These are phyloP conservation scores for Silene coronaria DNA, from an alignment of 179 eudicot genomes.

Conservation along the genomic window DNA sequence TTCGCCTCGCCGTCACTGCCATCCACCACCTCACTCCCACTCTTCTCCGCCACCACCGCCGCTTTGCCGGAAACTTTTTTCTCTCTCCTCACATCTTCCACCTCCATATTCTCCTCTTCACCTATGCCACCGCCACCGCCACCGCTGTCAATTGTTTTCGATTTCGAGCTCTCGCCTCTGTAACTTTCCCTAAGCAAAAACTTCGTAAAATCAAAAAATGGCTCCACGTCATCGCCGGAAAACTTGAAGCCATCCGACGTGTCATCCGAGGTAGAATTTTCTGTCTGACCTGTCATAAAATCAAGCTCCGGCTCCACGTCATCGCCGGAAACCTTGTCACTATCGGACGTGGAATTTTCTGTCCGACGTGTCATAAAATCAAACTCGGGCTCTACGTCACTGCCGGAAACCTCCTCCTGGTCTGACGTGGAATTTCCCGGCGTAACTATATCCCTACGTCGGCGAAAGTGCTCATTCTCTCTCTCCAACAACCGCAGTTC, in stretches of 20 bases:
- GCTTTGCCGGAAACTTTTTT: slow-evolving; percentile 20
- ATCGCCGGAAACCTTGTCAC: slow-evolving; percentile 48
- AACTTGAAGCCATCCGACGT: slow-evolving; percentile 29
- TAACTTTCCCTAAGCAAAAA: slow-evolving; percentile 50
- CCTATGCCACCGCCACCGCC: background rate
- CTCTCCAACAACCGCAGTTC: slow-evolving; percentile 2
- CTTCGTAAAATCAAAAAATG: slow-evolving; percentile 15
- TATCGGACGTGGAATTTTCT: slow-evolving; percentile 30
- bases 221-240: too few species aligned
- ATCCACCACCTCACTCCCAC: slow-evolving; percentile 17
- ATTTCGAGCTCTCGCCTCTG: slow-evolving; percentile 18
- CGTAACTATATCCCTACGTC: background rate
- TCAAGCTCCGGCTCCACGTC: slow-evolving; percentile 55
- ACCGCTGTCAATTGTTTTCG: background rate
- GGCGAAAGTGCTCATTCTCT: slow-evolving; percentile 15
- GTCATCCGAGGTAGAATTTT: too few species aligned
- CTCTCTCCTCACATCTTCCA: slow-evolving; percentile 39
- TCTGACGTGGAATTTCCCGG: slow-evolving; percentile 12
- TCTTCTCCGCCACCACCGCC: slow-evolving; percentile 11
- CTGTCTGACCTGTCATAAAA: slow-evolving; percentile 12
- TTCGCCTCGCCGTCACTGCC: slow-evolving; percentile 21
- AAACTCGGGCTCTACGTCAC: background rate
- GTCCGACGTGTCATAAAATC: too few species aligned
- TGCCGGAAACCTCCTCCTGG: slow-evolving; percentile 24
- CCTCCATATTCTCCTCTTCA: slow-evolving; percentile 30